phyloP scores from a whole-genome alignment of 164 flowering plant species.

The Cinnamomum micranthum region DNA sequence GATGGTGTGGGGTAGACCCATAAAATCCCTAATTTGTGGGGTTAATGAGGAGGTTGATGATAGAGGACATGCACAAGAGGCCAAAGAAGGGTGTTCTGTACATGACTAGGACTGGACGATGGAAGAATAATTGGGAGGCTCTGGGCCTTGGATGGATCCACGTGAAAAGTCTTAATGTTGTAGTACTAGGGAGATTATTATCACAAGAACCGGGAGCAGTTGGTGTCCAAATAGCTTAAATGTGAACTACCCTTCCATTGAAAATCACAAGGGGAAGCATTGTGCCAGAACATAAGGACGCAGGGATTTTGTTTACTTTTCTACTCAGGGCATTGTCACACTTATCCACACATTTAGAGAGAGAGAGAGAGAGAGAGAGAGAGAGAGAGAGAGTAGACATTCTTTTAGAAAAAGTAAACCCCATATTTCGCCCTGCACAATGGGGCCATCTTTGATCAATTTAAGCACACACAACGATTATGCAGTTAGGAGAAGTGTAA shows the following conservation, averaged over 20 bases:
- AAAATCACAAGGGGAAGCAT: background rate
- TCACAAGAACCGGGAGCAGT: background rate
- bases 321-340: background rate
- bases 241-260: background rate
- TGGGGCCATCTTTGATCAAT: too few species aligned
- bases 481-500: too few species aligned
- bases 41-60: background rate
- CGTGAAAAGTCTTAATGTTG: background rate
- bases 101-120: constrained; percentile 2
- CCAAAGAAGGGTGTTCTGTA: background rate
- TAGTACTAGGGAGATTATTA: background rate
- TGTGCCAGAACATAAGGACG: background rate
- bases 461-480: too few species aligned
- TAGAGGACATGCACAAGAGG: background rate
- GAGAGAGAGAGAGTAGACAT: too few species aligned
- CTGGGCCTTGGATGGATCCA: background rate
- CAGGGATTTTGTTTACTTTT: background rate
- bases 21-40: background rate
- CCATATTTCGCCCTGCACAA: too few species aligned
- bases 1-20: background rate
- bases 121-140: background rate
- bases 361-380: too few species aligned
- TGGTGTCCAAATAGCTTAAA: background rate
- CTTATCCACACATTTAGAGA: too few species aligned
- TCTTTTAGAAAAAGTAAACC: too few species aligned